Evolutionary conservation across 2,329 filamentous ascomycete genomes (phyloP).

Genomic region (Beauveria varroae): DNA sequence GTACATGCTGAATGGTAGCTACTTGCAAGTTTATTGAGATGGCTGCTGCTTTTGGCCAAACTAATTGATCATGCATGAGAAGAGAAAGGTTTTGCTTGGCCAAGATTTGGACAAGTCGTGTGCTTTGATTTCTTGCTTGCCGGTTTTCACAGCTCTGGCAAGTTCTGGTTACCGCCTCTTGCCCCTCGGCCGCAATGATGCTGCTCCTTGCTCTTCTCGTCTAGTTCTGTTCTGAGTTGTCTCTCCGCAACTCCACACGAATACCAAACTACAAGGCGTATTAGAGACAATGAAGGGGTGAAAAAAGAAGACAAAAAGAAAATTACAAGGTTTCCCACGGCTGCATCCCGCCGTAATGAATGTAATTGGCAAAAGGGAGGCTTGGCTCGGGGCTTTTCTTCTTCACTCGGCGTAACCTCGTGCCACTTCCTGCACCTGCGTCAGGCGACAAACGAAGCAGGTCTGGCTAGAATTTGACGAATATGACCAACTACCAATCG

Average conservation of each 20-base stretch:
- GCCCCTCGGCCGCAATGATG: neutral
- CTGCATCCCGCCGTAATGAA: no score
- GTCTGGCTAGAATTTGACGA: neutral
- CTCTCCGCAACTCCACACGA: neutral
- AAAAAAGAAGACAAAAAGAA: neutral
- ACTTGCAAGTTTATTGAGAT: neutral
- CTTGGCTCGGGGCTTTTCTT: no score
- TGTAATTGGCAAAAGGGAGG: no score
- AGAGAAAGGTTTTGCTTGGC: neutral
- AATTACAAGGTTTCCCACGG: no score
- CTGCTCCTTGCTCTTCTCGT: neutral
- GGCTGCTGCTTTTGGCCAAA: neutral
- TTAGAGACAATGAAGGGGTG: no score
- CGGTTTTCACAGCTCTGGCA: neutral
- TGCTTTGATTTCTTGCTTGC: neutral
- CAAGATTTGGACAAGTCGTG: neutral
- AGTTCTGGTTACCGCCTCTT: neutral
- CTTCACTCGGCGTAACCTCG: neutral
- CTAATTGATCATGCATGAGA: neutral
- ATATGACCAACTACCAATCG: neutral
- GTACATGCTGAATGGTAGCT: neutral
- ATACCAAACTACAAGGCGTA: neutral
- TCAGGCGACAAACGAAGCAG: neutral
- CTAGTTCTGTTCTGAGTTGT: neutral
- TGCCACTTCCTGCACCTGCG: neutral